Evolutionary conservation across 208 protist species (phyloP), one percentile per base, ranked within the genome.

Genomic region (Leishmania major): DNA sequence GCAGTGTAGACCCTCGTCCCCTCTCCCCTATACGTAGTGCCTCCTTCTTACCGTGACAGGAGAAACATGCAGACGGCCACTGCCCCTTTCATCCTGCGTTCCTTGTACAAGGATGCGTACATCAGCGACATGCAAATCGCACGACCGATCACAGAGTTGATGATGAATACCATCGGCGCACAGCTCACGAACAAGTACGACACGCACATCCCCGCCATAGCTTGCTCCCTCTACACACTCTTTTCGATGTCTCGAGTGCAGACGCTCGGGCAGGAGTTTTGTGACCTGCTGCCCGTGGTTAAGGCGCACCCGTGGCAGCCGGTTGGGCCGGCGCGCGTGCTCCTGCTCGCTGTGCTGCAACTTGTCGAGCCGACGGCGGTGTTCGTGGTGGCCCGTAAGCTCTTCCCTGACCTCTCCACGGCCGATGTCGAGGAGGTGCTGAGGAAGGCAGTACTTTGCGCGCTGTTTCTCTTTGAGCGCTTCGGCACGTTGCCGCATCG

Each of bases 231-330:
- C 28, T 98, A 98, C 82, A 89, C 90, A 15, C 84, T 94, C 31
- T 92, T 91, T 73, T 86, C 93, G 49, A 90, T 96, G 84, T 70
- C 89, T 8, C 75, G 77, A 17, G 87, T 88, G 55, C 95, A 96
- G 79, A 98, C 95, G 17, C 87, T 96, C 15, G 95, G 95, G 3
- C 89, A 98, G 84, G 93, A 98, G 86, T 96, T 96, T 86, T 98
- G 95, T 79, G 91, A 96, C 64, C 28, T 95, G 37, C 89, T 98
- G 43, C 91, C 93, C 37, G 92, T 95, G 15, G 89, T 86, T 1
- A 79, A 80, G 51, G 90, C 84, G 3, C 86, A 75, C 51, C 82
- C 88, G 57, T 89, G 88, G 79, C 83, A 79, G 35, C 75, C 89
- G 37, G 79, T 96, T 10, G 91, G 93, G 51, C 75, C 79, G 3